These are phyloP conservation scores for Auricularia sp. DNA, from an alignment of 768 basidiomycete genomes.

Conservation along the genomic window DNA sequence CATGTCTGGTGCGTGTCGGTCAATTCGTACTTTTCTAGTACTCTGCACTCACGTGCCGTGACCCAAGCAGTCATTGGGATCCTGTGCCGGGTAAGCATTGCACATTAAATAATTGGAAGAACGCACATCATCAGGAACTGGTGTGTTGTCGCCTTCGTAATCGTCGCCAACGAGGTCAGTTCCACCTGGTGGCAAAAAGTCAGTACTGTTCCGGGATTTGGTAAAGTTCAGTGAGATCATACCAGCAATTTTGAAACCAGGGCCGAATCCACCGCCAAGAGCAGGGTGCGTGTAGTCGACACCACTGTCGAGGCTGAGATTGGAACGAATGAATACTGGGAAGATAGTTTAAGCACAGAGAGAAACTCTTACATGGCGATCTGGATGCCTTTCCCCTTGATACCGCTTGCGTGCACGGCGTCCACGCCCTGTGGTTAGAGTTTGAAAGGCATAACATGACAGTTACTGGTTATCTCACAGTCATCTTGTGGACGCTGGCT, in stretches of 20 bases:
- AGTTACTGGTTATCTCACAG: background rate
- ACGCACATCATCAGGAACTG: background rate
- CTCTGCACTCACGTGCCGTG: conserved; percentile 2
- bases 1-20: conserved; percentile 1
- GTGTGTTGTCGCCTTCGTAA: background rate
- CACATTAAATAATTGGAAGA: background rate
- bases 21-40: background rate
- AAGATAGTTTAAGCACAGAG: too few species aligned
- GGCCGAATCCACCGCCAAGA: conserved; percentile 12
- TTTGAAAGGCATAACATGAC: background rate
- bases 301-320: background rate
- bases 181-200: background rate
- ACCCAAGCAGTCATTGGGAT: conserved; percentile 4
- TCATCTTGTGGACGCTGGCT: background rate
- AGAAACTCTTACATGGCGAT: conserved; percentile 19
- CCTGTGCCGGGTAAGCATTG: conserved; percentile 10
- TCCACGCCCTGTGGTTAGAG: conserved; percentile 18
- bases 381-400: conserved; percentile 26
- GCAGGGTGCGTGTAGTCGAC: conserved; percentile 7
- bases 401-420: conserved; percentile 27
- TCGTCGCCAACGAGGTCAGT: conserved; percentile 9
- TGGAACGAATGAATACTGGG: conserved; percentile 34
- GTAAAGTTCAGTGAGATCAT: background rate
- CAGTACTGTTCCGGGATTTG: background rate
- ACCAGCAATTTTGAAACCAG: conserved; percentile 6